Base-by-base conservation (phyloP, 2,329 filamentous ascomycete genomes). In the Alternaria gaisen region DNA sequence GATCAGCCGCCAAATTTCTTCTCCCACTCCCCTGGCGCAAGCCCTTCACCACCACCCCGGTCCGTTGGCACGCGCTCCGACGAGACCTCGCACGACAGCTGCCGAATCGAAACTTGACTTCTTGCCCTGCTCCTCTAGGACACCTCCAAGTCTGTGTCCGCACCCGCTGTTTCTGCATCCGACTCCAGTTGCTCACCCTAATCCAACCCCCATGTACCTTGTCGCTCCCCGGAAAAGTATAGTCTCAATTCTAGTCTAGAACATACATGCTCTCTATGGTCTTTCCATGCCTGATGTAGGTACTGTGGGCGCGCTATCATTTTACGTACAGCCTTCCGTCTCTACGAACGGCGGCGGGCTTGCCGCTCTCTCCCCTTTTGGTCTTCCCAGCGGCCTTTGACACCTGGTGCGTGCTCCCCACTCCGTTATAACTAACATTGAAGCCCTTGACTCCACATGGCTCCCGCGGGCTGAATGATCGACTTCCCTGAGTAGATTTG, bases 331-430 rank as follows among this genome's bases (percentile, higher is more conserved):
- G 68, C 70, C 68, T 73, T 67, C 63, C 65, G 62, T 67, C 67
- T 64, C 58, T 54, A 67, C 68, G 58, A 62, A 58, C 61, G 71
- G 57, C 56, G 62, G 58, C 58, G 56, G 59, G 63, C 67, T 64
- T 70, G 67, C 60, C 68, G 64, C 66, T 65, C 65, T 65, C 71
- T 71, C 65, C 63, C 64, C 54, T 65, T 69, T 72, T 65, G 65
- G 64, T 18, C 54, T 62, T 58, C 36, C 57, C 65, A 55, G 64
- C 67, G 64, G 64, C 58, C 51, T 71, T 65, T 67, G 65, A 72
- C 72, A 67, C 70, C 41, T 76, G 74, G 74, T 76, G 65, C 73
- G 76, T 78, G 75, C 75, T 70, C 64, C 55, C 58, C 58, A 66
- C 58, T 63, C 67, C 57, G 60, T 61, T 68, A 67, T 68, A 72